Base-by-base conservation (phyloP, 1,284 basidiomycete species). In the Rhodotorula sp. region DNA sequence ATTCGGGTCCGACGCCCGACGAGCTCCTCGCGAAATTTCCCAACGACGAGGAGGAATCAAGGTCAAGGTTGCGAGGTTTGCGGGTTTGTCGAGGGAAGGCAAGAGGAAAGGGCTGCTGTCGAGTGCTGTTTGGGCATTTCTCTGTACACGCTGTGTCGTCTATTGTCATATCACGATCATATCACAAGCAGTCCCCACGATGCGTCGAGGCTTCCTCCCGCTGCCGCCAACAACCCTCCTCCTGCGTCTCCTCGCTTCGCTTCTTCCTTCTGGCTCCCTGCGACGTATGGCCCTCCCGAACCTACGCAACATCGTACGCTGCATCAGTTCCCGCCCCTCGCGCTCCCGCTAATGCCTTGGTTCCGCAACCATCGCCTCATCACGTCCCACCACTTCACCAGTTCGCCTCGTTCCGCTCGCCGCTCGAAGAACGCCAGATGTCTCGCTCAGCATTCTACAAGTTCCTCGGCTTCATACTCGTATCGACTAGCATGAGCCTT, bases 391-490 rank as follows among this genome's bases (percentile, higher is more conserved):
- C 7, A 7, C 47, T 13, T 26, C 2, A 5, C 4, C 67, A 74
- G 73, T 74, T 74, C 46, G 73, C 73, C 40, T 68, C 66, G n/a
- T 74, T 74, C 62, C 70, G 73, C n/a, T 68, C 68, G 1, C 70
- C 73, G 4, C 64, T 66, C 61, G 73, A 74, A 50, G 73, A 74
- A 40, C 68, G 71, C 37, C 64, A 70, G 57, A 72, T 66, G 60
- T 70, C 68, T 2, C 65, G 67, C 34, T 47, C 50, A 31, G 73
- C 73, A 8, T 74, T 74, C 68, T 74, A 60, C 59, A 72, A 72
- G 57, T 67, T 70, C 60, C 61, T 72, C 31, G 59, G 64, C 4
- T 74, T 67, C 50, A 40, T 72, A 40, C 37, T 68, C 50, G 64
- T 70, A 34, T 64, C 65, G 1, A 53, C 62, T 37, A 30, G 28